These are phyloP conservation scores for Fusarium sororula DNA, from an alignment of 2,329 filamentous ascomycete genomes.

Conservation along the genomic window DNA sequence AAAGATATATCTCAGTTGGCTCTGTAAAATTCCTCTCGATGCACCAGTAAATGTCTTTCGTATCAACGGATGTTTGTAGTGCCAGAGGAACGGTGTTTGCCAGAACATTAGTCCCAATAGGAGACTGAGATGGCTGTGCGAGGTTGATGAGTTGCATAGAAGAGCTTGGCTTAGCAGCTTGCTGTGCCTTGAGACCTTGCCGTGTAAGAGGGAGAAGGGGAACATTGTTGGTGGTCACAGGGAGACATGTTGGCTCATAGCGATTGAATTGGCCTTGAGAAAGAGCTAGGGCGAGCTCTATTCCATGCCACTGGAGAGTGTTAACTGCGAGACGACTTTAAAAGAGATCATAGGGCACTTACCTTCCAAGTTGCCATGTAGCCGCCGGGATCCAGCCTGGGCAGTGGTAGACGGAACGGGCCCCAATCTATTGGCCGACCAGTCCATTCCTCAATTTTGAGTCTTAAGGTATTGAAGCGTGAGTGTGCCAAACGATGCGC, in stretches of 20 bases:
- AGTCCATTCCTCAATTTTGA: background rate
- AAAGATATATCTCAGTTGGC: background rate
- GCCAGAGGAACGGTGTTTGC: too few relatives aligned
- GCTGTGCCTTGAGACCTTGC: background rate
- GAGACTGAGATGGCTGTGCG: background rate
- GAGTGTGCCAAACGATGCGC: rapidly evolving
- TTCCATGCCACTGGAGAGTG: background rate
- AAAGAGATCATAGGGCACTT: too few relatives aligned
- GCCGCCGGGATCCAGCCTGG: rapidly evolving
- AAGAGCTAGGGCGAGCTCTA: rapidly evolving
- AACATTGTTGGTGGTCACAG: background rate
- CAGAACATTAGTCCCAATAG: rapidly evolving
- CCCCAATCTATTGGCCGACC: background rate
- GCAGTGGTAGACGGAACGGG: too few relatives aligned
- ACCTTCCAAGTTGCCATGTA: rapidly evolving
- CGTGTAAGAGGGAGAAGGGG: background rate
- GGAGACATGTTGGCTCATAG: background rate
- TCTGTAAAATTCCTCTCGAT: background rate
- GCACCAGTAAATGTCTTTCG: background rate
- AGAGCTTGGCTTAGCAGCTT: background rate
- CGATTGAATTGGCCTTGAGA: rapidly evolving
- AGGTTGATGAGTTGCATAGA: rapidly evolving
- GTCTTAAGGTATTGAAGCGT: rapidly evolving
- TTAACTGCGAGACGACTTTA: too few relatives aligned
- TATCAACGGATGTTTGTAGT: too few relatives aligned